Conservation (phyloP, 306 rosid species). For the Rosa lucieae region DNA sequence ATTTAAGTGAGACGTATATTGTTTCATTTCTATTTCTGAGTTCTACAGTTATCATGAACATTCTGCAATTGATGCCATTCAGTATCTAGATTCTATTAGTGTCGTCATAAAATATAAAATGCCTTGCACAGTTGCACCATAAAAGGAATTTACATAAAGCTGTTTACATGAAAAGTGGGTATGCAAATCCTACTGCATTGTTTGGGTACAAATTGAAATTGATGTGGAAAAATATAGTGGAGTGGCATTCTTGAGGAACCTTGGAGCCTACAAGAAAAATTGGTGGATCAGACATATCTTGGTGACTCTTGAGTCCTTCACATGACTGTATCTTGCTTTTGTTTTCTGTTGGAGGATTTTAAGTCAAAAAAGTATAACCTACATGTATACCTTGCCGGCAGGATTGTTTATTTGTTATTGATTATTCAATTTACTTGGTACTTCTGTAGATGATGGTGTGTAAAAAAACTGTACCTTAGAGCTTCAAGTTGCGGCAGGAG, state of each 20-base stretch:
- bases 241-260: no score
- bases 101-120: neutral
- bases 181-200: no score
- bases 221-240: no score
- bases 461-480: neutral
- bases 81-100: no score
- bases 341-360: no score
- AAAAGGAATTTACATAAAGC: neutral
- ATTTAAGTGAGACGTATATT: neutral
- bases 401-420: neutral
- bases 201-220: no score
- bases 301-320: no score
- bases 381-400: neutral
- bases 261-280: no score
- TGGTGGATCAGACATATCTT: no score
- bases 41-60: neutral
- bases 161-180: neutral
- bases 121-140: neutral
- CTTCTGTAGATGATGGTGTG: neutral
- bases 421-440: neutral
- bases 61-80: neutral
- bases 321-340: no score
- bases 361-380: neutral
- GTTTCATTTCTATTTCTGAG: neutral
- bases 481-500: conserved; percentile 14